Conservation (phyloP, 768 basidiomycete species). For the Phlebiopsis flavidoalba region DNA sequence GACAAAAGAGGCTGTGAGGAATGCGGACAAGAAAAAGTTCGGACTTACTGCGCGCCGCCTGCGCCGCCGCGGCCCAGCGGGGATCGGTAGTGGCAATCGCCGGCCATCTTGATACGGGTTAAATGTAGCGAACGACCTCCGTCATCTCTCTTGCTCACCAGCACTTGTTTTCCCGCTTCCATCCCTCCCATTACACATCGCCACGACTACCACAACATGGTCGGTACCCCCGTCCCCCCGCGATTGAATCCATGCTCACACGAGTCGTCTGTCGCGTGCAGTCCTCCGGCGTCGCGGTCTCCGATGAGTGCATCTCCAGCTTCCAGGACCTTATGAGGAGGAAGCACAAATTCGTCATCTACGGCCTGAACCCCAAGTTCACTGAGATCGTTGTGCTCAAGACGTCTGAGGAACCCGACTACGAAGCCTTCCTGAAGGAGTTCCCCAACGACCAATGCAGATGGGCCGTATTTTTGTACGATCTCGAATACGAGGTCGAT, state of each 20-base stretch:
- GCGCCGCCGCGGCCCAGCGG: background rate
- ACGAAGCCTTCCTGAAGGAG: slow-evolving; percentile 68
- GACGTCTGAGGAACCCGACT: slow-evolving; percentile 42
- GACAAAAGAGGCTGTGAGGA: background rate
- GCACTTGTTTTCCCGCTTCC: slow-evolving; percentile 1
- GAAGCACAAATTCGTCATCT: slow-evolving; percentile 82
- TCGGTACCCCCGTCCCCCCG: background rate
- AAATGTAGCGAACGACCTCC: slow-evolving; percentile 2
- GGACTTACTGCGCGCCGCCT: slow-evolving; percentile 5
- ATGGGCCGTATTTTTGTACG: slow-evolving; percentile 95
- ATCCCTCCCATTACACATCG: background rate
- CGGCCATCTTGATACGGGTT: slow-evolving; percentile 13
- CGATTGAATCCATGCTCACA: background rate
- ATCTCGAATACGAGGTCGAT: slow-evolving; percentile 77
- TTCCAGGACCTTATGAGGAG: slow-evolving; percentile 68
- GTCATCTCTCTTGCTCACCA: slow-evolving; percentile 5
- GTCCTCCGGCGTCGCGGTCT: slow-evolving; percentile 65
- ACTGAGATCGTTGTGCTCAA: slow-evolving; percentile 80
- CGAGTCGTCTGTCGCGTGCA: slow-evolving; percentile 17
- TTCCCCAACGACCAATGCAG: slow-evolving; percentile 73
- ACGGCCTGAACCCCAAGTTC: slow-evolving; percentile 50
- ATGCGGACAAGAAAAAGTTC: slow-evolving; percentile 1
- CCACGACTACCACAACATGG: slow-evolving; percentile 12
- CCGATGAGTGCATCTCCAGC: slow-evolving; percentile 48
- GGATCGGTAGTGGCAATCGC: slow-evolving; percentile 14